Evolutionary conservation across 2,329 filamentous ascomycete species (phyloP), one percentile per base, ranked within the genome.

Genomic region (Berkeleyomyces rouxiae): DNA sequence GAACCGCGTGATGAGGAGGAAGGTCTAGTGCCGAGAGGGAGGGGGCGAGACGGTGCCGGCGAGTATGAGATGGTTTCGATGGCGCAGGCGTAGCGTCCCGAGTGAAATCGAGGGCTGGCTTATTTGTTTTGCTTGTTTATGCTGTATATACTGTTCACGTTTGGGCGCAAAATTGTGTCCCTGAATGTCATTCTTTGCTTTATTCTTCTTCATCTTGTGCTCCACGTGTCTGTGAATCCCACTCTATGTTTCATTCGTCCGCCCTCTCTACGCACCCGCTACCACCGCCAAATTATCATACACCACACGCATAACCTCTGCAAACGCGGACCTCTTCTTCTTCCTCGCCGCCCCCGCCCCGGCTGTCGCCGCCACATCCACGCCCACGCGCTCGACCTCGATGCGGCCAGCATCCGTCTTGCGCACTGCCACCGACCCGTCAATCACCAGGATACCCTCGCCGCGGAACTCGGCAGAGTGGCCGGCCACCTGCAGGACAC

Each of bases 241-340:
- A n/a, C n/a, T 42, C 10, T 10, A 55, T 43, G 11, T 43, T 23
- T 11, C 23, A 55, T 42, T 33, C 13, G 10, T 9, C 3, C 23
- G 23, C 7, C 16, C 40, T 37, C 31, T 42, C 58, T 58, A 62
- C 40, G 63, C 63, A 7, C 62, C 88, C 13, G 87, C 86, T 67
- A 99, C 91, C 65, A 97, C 89, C 42, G 93, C 93, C 71, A 99
- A 74, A 7, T 90, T 91, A 68, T 95, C 89, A 72, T 99, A 99
- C 67, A 99, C 95, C 73, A 88, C 90, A 74, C 79, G 85, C 75
- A 89, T 89, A 7, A 97, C 92, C 61, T 88, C 88, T 70, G 90
- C 88, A 70, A 96, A 95, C 43, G 87, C 90, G 64, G 83, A 82
- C 59, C 78, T 67, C 65, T 59, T 60, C 16, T 70, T 67, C 49